Evolutionary conservation across 2,329 filamentous ascomycete genomes (phyloP), one percentile per base, ranked within the genome.

Genomic region (Macroventuria anomochaeta): DNA sequence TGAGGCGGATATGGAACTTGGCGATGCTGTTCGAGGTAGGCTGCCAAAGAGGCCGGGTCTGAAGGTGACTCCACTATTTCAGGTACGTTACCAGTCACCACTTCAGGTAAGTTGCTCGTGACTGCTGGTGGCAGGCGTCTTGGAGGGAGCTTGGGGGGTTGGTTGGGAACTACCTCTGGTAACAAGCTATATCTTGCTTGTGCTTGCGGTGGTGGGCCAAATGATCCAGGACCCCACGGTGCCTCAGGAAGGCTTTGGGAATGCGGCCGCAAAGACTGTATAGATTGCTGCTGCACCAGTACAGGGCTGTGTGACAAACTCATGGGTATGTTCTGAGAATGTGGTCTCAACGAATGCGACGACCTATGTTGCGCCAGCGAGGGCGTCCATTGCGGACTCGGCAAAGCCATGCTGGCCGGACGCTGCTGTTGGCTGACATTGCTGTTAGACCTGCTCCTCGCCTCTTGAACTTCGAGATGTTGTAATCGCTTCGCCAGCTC

Each of bases 1-100:
- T 71, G 69, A 29, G 65, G 63, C 7, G 71, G 71, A 43, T 70
- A 67, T 3, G 70, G 69, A 2, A 69, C 62, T 43, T 70, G 64
- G 3, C 62, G 62, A 41, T 72, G 53, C 23, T 57, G 33, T 41
- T 73, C 70, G 1, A 73, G 57, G 53, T 72, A 69, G 11, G 46
- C 23, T 8, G 67, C 53, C 39, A 70, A 15, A 5, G 59, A 57
- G 1, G 23, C 28, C 18, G 63, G 53, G 18, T 64, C 58, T 18
- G 52, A 46, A 18, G 48, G 42, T 20, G 53, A 10, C 10, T 55
- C 23, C 4, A 13, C 12, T 5, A 15, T 17, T 17, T 2, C 5
- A 2, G 40, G 15, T 12, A 23, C 13, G 10, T 37, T 33, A 11
- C 47, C 25, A 36, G 32, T 18, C 12, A 55, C 53, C 7, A 46